These are phyloP conservation scores for Ogataea parapolymorpha DNA, from an alignment of 805 yeast species.

Conservation along the genomic window DNA sequence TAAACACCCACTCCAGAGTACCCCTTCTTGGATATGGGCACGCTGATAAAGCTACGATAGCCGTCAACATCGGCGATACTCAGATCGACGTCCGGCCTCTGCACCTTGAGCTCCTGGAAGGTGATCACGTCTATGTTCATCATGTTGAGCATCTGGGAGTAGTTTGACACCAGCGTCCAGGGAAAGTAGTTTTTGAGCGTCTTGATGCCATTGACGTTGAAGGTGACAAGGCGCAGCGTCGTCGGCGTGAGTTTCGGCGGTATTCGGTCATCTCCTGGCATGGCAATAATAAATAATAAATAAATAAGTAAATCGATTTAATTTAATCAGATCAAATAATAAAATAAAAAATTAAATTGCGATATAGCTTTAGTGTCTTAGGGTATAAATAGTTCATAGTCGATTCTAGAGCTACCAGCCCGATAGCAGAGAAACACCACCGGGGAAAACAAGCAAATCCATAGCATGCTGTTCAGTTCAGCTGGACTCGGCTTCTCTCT, in stretches of 20 bases:
- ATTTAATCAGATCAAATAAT: neutral
- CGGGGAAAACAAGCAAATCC: neutral
- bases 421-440: neutral
- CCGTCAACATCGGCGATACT: slow-evolving; percentile 43
- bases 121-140: slow-evolving; percentile 76
- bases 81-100: slow-evolving; percentile 42
- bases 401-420: too few relatives aligned
- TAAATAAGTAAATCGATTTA: neutral
- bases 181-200: slow-evolving; percentile 82
- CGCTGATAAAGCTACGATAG: slow-evolving; percentile 62
- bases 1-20: slow-evolving; percentile 92
- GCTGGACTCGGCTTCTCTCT: slow-evolving; percentile 32
- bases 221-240: slow-evolving; percentile 40
- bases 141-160: slow-evolving; percentile 44
- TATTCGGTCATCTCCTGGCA: slow-evolving; percentile 6
- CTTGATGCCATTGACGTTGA: slow-evolving; percentile 82
- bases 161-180: slow-evolving; percentile 56
- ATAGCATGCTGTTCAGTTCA: slow-evolving; percentile 7
- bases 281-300: neutral
- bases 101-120: slow-evolving; percentile 80
- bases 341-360: neutral
- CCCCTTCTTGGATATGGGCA: slow-evolving; percentile 70
- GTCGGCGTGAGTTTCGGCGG: slow-evolving; percentile 12
- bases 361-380: too few relatives aligned
- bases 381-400: too few relatives aligned